Conservation (phyloP, 768 basidiomycete genomes). For the Mycena capillaripes region DNA sequence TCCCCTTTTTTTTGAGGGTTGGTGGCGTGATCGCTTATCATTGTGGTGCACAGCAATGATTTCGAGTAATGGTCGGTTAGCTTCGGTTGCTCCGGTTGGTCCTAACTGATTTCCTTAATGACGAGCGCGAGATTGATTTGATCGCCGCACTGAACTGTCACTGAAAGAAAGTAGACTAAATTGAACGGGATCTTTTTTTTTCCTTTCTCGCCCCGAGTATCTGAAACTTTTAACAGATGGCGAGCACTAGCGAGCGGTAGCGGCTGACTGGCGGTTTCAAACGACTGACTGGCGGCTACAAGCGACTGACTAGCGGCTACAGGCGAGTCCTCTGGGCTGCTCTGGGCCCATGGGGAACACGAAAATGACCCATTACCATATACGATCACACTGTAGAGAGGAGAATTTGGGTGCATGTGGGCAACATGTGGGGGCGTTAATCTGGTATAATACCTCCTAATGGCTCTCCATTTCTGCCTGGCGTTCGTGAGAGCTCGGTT, state of each 20-base stretch:
- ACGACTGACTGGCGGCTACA: neutral
- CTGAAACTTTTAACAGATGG: neutral
- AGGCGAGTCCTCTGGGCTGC: too few species aligned
- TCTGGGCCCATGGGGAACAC: neutral
- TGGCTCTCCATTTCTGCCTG: neutral
- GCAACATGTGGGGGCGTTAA: too few species aligned
- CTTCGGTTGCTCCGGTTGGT: neutral
- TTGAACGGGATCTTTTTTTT: neutral
- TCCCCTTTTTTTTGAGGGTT: too few species aligned
- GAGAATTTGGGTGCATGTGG: neutral
- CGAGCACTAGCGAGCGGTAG: neutral
- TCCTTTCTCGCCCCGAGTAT: neutral
- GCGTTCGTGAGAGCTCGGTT: slow-evolving; percentile 20
- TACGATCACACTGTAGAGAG: too few species aligned
- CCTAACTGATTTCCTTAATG: too few species aligned
- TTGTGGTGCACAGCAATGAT: neutral
- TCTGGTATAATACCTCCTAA: neutral
- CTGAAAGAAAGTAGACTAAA: neutral
- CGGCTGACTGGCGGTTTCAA: neutral
- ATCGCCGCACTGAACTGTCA: slow-evolving; percentile 12
- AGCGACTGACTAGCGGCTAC: too few species aligned
- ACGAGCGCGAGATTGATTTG: neutral
- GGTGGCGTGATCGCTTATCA: too few species aligned
- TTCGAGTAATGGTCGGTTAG: slow-evolving; percentile 2
- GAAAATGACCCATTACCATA: neutral